Conservation (phyloP, 1,284 basidiomycete genomes). For the Cutaneotrichosporon sp. region DNA sequence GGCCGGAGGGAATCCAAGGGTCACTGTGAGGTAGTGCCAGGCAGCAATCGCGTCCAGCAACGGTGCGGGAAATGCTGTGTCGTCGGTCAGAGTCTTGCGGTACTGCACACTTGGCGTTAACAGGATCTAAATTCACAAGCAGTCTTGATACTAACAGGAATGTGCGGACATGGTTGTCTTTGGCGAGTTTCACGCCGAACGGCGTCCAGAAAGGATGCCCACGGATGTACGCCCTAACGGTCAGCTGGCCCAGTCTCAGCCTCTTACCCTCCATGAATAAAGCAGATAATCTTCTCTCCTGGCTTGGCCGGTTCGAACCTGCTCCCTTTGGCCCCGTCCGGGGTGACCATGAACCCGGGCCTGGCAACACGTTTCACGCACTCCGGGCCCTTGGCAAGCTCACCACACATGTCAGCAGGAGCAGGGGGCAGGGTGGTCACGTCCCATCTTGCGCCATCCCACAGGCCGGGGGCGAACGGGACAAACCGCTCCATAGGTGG, state of each 20-base stretch:
- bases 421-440: neutral
- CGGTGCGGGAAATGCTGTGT: slow-evolving; percentile 15
- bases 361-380: neutral
- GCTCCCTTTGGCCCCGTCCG: slow-evolving; percentile 6
- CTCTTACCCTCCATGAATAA: slow-evolving; percentile 20
- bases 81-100: slow-evolving; percentile 13
- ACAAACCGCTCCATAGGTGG: neutral
- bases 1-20: slow-evolving; percentile 12
- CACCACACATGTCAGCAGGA: neutral
- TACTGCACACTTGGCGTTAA: slow-evolving; percentile 9
- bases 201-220: slow-evolving; percentile 17
- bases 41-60: slow-evolving; percentile 20
- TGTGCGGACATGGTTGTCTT: slow-evolving; percentile 8
- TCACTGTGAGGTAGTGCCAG: slow-evolving; percentile 12
- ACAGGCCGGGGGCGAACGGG: neutral
- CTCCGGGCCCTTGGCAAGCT: neutral
- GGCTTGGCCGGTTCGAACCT: slow-evolving; percentile 8
- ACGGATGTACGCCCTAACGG: slow-evolving; percentile 20
- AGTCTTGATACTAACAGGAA: slow-evolving; percentile 2
- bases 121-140: neutral
- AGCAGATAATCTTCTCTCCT: slow-evolving; percentile 29
- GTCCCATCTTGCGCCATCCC: neutral
- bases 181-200: slow-evolving; percentile 10
- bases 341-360: slow-evolving; percentile 22
- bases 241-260: neutral